Base-by-base conservation (phyloP, 108 stramenopile species). In the Conticribra weissflogii region DNA sequence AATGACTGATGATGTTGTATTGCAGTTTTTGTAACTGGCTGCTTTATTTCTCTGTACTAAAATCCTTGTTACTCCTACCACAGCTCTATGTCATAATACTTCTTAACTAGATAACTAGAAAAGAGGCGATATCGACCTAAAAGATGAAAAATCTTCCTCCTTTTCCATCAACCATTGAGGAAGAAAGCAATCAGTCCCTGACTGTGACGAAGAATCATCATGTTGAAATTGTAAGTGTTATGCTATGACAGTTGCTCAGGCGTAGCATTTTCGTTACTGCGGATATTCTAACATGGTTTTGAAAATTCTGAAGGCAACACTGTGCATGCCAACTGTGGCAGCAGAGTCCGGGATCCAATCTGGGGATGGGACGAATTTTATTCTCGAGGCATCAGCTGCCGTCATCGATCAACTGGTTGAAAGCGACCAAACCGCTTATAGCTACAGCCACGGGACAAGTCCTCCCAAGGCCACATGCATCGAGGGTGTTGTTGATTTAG, bases 221-320 rank as follows among this genome's bases (percentile, higher is more conserved):
- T 59, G 59, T 59, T 12, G 50, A 51, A 22, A 51, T 51, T 51
- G 50, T 51, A 51, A 8, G 50, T 51, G 15, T 45, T 45, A 14
- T 16, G 9, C 16, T 45, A 45, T 16, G 16, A 45, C 16, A 16
- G 44, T n/a, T n/a, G n/a, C n/a, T n/a, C n/a, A n/a, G n/a, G n/a
- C n/a, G n/a, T n/a, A n/a, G n/a, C n/a, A n/a, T n/a, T n/a, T n/a
- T n/a, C n/a, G n/a, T n/a, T n/a, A n/a, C n/a, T n/a, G n/a, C n/a
- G n/a, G n/a, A n/a, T n/a, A n/a, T n/a, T n/a, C n/a, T n/a, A n/a
- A n/a, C n/a, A n/a, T n/a, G n/a, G n/a, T n/a, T n/a, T n/a, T n/a
- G n/a, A n/a, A n/a, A n/a, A n/a, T n/a, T n/a, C n/a, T n/a, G n/a
- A 29, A 65, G 67, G 76, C 76, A 45, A 78, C 76, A 17, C 32